phyloP scores from a whole-genome alignment of 148 eudicot genomes.

The Nepenthes gracilis region DNA sequence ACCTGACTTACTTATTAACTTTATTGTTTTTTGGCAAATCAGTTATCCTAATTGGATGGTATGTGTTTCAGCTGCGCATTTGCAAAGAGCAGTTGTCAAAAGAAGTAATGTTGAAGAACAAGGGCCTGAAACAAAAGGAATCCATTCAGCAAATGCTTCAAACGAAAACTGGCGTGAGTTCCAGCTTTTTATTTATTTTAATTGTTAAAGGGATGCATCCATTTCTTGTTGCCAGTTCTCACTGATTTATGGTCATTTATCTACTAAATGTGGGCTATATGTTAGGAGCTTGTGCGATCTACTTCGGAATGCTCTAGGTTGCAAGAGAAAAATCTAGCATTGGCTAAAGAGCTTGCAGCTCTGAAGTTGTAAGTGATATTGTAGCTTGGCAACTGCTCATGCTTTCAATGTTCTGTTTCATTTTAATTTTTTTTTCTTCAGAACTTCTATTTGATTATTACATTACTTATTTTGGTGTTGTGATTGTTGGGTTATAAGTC shows the following conservation, averaged over 20 bases:
- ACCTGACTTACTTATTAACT: neutral
- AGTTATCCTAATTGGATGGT: neutral
- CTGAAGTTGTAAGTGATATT: slow-evolving; percentile 49
- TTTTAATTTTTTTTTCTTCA: no score
- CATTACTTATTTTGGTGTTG: slow-evolving; percentile 6
- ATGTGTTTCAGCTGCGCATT: slow-evolving; percentile 28
- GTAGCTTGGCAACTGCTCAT: neutral
- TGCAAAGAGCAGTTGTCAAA: slow-evolving; percentile 48
- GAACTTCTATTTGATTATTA: neutral
- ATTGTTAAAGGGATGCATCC: neutral
- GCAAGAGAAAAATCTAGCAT: slow-evolving; percentile 60
- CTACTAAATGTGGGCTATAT: neutral
- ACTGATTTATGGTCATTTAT: neutral
- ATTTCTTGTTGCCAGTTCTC: neutral
- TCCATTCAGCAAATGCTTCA: slow-evolving; percentile 39
- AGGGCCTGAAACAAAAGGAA: slow-evolving; percentile 44
- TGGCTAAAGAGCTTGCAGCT: slow-evolving; percentile 87
- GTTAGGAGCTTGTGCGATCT: slow-evolving; percentile 60
- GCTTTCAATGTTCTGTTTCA: neutral
- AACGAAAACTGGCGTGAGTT: slow-evolving; percentile 45
- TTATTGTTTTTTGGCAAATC: neutral
- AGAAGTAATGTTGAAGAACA: slow-evolving; percentile 40
- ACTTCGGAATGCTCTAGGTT: slow-evolving; percentile 38
- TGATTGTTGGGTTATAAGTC: no score
- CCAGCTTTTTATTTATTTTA: neutral